Base-by-base conservation (phyloP, 768 basidiomycete species). In the Cyclocybe cylindracea region DNA sequence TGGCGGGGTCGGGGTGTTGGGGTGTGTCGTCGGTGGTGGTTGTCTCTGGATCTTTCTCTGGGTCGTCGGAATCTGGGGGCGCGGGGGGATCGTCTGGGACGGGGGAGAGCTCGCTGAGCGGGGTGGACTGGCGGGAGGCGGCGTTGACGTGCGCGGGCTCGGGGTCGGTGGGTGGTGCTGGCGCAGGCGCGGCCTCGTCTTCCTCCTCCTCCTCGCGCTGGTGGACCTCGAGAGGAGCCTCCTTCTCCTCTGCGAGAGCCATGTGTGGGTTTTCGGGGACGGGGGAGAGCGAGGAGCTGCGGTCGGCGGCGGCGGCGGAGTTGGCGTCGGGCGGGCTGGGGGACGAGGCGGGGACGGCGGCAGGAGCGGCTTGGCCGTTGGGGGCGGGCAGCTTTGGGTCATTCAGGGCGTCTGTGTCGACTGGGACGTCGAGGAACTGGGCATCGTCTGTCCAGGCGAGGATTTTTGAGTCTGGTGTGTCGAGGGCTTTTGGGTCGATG, bases 51-150 rank as follows among this genome's bases (percentile, higher is more conserved):
- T 54, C 55, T 35, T 53, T 57, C 9, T n/a, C 35, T 54, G 53
- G 44, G 45, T 58, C 50, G 13, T 56, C 44, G n/a, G 59, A 55
- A 10, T 55, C 54, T 24, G 24, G 24, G 24, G 24, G 24, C 3
- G 24, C 69, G 36, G 61, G 56, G 16, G 56, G 54, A 24, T 82
- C 82, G 42, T 83, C 82, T 37, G 85, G 82, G 0, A 85, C 78
- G 1, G 86, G 84, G 7, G 88, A 88, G 19, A 89, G 80, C 55
- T 89, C 88, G 57, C 85, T 89, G 63, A 91, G 80, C 3, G 89
- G 89, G 0, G 88, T 89, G 16, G 85, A 85, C 51, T 76, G 76
- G 31, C 83, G 74, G 49, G 85, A 87, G 10, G 53, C 53, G 39
- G 48, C 53, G 10, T 64, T 67, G 44, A 57, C 62, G 45, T 61